Percentiles rank a stretch among this genome's conserved stretches.
These are phyloP conservation scores for Gnetum montanum DNA, from an alignment of 75 land plant species.

Conservation along the genomic window DNA sequence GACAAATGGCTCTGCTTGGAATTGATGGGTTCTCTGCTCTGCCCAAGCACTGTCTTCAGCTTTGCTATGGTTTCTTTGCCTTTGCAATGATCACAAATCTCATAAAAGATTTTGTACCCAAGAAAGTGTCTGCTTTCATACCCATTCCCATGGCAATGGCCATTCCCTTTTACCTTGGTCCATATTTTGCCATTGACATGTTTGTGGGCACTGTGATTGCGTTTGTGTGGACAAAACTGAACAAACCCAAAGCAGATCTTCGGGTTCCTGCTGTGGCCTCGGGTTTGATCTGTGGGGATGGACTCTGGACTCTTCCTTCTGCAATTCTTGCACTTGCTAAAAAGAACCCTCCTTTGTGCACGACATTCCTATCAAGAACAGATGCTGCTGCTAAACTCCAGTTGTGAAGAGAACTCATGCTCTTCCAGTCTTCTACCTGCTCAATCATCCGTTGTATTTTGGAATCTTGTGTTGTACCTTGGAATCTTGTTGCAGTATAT, in stretches of 20 bases:
- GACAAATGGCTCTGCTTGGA: slow-evolving; percentile 48
- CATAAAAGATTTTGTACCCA: slow-evolving; percentile 11
- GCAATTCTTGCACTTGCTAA: slow-evolving; percentile 37
- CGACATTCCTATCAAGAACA: slow-evolving; percentile 29
- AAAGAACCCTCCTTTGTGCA: slow-evolving; percentile 48
- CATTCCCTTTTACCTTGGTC: slow-evolving; percentile 54
- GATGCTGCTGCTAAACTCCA: neutral
- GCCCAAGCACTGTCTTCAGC: slow-evolving; percentile 33
- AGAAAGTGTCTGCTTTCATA: slow-evolving; percentile 10
- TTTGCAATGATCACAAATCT: slow-evolving; percentile 19
- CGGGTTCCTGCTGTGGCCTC: slow-evolving; percentile 42
- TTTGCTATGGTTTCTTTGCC: slow-evolving; percentile 33
- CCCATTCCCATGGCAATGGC: slow-evolving; percentile 66
- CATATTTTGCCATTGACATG: slow-evolving; percentile 61
- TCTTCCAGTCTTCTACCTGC: neutral
- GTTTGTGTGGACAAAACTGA: slow-evolving; percentile 25
- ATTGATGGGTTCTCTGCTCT: slow-evolving; percentile 41
- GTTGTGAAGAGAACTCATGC: no score
- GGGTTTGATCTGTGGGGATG: slow-evolving; percentile 56
- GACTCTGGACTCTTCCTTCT: slow-evolving; percentile 47
- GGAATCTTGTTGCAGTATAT: no score
- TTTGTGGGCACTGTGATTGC: slow-evolving; percentile 40
- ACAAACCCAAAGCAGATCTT: slow-evolving; percentile 24
- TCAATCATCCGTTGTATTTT: no score
- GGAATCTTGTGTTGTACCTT: no score